phyloP scores from a whole-genome alignment of 2,329 filamentous ascomycete genomes.

The Ilyonectria sp. region DNA sequence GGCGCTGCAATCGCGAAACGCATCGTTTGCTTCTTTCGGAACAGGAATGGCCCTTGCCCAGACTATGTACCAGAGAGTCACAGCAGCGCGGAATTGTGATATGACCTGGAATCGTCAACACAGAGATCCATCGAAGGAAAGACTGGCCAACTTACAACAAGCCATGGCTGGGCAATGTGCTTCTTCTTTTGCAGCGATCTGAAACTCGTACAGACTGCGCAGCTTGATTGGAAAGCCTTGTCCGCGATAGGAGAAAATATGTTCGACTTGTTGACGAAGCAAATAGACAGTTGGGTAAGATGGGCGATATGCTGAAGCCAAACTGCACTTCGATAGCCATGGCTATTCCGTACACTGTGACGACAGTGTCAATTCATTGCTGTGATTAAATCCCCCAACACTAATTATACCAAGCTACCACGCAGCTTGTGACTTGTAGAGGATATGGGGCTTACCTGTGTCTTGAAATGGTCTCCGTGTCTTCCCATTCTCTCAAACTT shows the following conservation, averaged over 20 bases:
- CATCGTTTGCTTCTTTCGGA: slow-evolving; percentile 12
- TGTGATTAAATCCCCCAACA: no score
- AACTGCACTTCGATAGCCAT: slow-evolving; percentile 12
- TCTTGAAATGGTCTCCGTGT: background rate
- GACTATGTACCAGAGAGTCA: slow-evolving; percentile 17
- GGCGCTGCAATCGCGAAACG: slow-evolving; percentile 9
- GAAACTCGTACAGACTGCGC: slow-evolving; percentile 7
- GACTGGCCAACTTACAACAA: background rate
- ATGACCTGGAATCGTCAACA: background rate
- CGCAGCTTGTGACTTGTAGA: no score
- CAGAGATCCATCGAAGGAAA: background rate
- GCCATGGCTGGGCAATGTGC: slow-evolving; percentile 14
- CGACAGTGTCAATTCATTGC: background rate
- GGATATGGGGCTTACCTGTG: slow-evolving; percentile 1
- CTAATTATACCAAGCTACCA: no score
- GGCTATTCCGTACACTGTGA: slow-evolving; percentile 8
- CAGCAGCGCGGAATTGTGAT: slow-evolving; percentile 15
- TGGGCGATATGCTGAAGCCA: slow-evolving; percentile 16
- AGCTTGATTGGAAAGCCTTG: slow-evolving; percentile 8
- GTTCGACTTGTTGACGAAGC: slow-evolving; percentile 9
- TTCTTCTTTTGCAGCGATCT: slow-evolving; percentile 12
- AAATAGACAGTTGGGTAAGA: slow-evolving; percentile 18
- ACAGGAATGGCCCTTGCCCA: slow-evolving; percentile 13
- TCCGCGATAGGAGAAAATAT: slow-evolving; percentile 9
- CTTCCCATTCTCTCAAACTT: slow-evolving; percentile 13